Base-by-base conservation (phyloP, 371 early-diverging fungal species). In the Mucor lusitanicus region DNA sequence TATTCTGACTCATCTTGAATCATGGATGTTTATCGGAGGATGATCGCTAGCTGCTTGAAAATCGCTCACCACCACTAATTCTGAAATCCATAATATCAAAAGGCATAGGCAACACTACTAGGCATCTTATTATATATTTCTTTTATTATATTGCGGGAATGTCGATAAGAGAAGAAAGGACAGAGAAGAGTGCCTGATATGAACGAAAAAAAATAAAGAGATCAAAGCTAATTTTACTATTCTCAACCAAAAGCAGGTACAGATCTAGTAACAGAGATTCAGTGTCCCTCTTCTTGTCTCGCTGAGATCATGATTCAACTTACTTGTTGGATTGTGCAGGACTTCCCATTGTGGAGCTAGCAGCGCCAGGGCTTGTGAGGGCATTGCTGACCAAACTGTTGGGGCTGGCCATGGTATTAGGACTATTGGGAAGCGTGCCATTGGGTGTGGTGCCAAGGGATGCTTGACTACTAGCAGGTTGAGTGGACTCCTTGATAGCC, bases 401-500 rank as follows among this genome's bases (percentile, higher is more conserved):
- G 39, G 69, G 64, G 37, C 59, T 70, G 21, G 67, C 44, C 40
- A 61, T 72, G 3, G 62, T 19, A 23, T 50, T 50, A 3, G 39
- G 60, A 12, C 48, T 65, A 25, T 58, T 64, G 19, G 75, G 50
- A 27, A 72, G 44, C 0, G 62, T 63, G 21, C 50, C 59, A n/a
- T 72, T 64, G 40, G 73, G 61, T 25, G 42, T 61, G 62, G 70
- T 33, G 15, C 57, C 69, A 32, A 71, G 42, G 11, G 75, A 71
- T n/a, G 64, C 44, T 40, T 75, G 79, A 63, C 59, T 66, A 25
- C 61, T 62, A 12, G 65, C 35, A 23, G 77, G 74, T 13, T 79
- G 73, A 28, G 82, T 79, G 23, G 79, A 80, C 77, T 93, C 94
- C 77, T 93, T 94, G 60, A 94, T 83, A 44, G 96, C 94, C 63